Base-by-base conservation (phyloP, 2,329 filamentous ascomycete species). In the Taxawa tesnikishii region DNA sequence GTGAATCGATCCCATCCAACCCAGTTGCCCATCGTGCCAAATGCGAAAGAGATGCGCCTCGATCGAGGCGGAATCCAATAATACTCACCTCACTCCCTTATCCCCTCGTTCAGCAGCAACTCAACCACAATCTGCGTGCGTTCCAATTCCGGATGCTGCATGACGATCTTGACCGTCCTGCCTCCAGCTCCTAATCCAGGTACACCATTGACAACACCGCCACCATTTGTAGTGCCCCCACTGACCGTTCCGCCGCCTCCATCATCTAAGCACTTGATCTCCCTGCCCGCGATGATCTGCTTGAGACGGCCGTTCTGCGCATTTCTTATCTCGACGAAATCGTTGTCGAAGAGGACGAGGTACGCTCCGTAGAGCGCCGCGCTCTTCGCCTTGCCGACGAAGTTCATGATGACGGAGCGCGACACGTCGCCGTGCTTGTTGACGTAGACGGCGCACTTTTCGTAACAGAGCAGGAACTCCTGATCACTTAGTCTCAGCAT, bases 391-490 rank as follows among this genome's bases (percentile, higher is more conserved):
- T 80, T 88, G 43, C 90, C 90, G n/a, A 93, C 90, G 55, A 96
- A 98, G 53, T 96, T 85, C 85, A 98, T 94, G 49, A 96, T 87
- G 37, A 96, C 83, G 16, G 80, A 84, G 28, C 92, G 80, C 24
- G 78, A 88, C 16, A 98, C 84, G 39, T 98, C 90, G 43, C 90
- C 90, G 56, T 96, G 85, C 59, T 96, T 94, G 64, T 98, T 92
- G 51, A 96, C 82, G 50, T 96, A 98, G 6, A 98, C 87, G 12
- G 87, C 90, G 46, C 88, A 96, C 56, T 94, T 85, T 56, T 92
- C 83, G 55, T 96, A 98, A 23, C 82, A 83, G 29, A 94, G 75
- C 15, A 98, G 65, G 58, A 96, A 98, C 32, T 67, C 90, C 35
- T 82, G 80, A 37, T 92, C 83, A 43, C 81, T 87, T 33, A 98